Conservation (phyloP, 441 rosid species). For the Pelargonium myrrhifolium region DNA sequence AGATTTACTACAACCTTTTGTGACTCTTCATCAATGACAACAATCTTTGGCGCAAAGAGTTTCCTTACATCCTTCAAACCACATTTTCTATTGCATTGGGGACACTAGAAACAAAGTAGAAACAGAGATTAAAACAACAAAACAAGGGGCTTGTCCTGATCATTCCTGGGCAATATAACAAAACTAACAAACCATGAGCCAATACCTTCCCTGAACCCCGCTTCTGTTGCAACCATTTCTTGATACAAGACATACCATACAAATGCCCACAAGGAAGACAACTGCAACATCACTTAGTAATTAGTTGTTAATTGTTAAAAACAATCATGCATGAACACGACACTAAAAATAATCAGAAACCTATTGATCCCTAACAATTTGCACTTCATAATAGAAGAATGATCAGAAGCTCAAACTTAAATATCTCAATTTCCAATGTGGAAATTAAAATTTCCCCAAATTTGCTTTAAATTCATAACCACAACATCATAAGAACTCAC, state of each 20-base stretch:
- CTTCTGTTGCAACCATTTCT: slow-evolving; percentile 56
- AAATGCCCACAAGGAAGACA: slow-evolving; percentile 93
- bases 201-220: slow-evolving; percentile 53
- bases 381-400: neutral
- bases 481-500: neutral
- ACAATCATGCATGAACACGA: neutral
- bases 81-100: slow-evolving; percentile 64
- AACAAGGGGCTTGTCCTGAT: neutral
- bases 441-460: neutral
- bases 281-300: slow-evolving; percentile 28
- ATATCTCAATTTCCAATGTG: neutral
- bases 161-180: neutral
- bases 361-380: neutral
- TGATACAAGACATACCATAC: slow-evolving; percentile 73
- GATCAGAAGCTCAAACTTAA: slow-evolving; percentile 1
- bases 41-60: slow-evolving; percentile 59
- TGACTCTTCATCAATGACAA: slow-evolving; percentile 61
- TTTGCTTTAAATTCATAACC: neutral
- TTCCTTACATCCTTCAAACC: slow-evolving; percentile 56
- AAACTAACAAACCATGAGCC: slow-evolving; percentile 11
- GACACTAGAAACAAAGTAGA: slow-evolving; percentile 44
- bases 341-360: neutral
- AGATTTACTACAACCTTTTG: slow-evolving; percentile 39
- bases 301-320: neutral
- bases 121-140: neutral